These are phyloP conservation scores for Chlorella sp. DNA, from an alignment of 139 green algal species.

Conservation along the genomic window DNA sequence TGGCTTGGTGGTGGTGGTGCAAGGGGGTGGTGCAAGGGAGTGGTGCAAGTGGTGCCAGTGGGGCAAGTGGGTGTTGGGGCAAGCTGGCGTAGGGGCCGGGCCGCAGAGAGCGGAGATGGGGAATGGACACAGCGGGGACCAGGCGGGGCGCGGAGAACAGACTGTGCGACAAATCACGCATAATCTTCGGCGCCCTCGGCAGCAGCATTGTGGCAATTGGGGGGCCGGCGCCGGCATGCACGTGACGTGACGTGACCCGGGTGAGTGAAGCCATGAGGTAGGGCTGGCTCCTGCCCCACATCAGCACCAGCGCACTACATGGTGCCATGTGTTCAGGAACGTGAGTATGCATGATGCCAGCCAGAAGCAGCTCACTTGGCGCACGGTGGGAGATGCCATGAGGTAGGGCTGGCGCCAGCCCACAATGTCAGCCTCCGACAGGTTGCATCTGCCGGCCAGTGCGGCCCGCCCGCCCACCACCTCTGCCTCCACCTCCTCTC, in stretches of 20 bases:
- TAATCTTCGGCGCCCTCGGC: too few species aligned
- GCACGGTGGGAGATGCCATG: not conserved
- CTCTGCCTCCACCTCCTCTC: not conserved
- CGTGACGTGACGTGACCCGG: too few species aligned
- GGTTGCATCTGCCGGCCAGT: constrained; percentile 2
- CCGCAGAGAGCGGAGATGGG: too few species aligned
- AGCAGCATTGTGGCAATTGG: too few species aligned
- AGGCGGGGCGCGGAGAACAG: too few species aligned
- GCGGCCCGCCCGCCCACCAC: constrained; percentile 1
- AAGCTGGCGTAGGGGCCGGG: not conserved
- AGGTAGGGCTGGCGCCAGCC: constrained; percentile 20
- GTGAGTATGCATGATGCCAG: too few species aligned
- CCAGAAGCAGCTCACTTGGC: not conserved
- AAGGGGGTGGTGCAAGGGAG: not conserved
- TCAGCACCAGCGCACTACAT: too few species aligned
- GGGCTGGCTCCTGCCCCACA: constrained; percentile 1
- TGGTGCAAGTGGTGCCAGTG: not conserved
- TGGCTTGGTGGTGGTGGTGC: not conserved
- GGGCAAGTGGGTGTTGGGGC: not conserved
- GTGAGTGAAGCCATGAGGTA: constrained; percentile 8
- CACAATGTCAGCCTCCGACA: not conserved
- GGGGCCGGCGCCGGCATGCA: too few species aligned
- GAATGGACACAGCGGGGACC: too few species aligned
- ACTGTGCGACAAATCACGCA: too few species aligned
- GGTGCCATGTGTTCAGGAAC: too few species aligned